Base-by-base conservation (phyloP, 2,329 filamentous ascomycete genomes). In the Alternaria novae-zelandiae region DNA sequence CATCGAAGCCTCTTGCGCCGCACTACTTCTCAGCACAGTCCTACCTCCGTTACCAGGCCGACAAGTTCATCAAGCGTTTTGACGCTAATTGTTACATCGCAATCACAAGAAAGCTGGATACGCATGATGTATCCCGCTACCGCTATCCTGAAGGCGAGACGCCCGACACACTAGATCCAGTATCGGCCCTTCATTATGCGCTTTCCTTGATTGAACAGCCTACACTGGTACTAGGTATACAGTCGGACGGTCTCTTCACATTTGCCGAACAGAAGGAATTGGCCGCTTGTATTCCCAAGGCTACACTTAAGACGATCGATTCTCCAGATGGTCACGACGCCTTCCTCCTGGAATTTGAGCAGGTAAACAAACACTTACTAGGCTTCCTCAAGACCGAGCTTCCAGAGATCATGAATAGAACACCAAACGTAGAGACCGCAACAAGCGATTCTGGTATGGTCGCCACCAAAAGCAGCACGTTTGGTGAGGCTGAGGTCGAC, bases 81-180 rank as follows among this genome's bases (percentile, higher is more conserved):
- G 96, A 99, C 80, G 93, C 94, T 74, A 99, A 99, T 80, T 99
- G 96, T 83, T 99, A 99, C 83, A 98, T 99, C 71, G 94, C 96
- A 70, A 97, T 99, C 81, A 98, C 96, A 5, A 91, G 96, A 74
- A 99, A 99, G 81, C 88, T 99, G 15, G 96, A 99, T 78, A 98
- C 96, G 0, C 96, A 99, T 80, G 96, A 99, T 78, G 89, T 99
- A 25, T 96, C 94, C 13, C 88, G 94, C 45, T 88, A 90, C 76
- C 90, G 95, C 6, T 83, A 79, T 78, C 32, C 83, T 74, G 70
- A 73, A 30, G 76, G 74, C 11, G 53, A 65, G 44, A 67, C 71
- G 30, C 68, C 75, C 10, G 72, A 77, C 6, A 73, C 72, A 15
- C 82, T 88, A n/a, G 72, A 82, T 44, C 84, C 86, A 25, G 89